Percentiles rank a stretch among this genome's conserved stretches.
Conservation (phyloP, 2,329 filamentous ascomycete genomes). For the Scolecobasidium constrictum region DNA sequence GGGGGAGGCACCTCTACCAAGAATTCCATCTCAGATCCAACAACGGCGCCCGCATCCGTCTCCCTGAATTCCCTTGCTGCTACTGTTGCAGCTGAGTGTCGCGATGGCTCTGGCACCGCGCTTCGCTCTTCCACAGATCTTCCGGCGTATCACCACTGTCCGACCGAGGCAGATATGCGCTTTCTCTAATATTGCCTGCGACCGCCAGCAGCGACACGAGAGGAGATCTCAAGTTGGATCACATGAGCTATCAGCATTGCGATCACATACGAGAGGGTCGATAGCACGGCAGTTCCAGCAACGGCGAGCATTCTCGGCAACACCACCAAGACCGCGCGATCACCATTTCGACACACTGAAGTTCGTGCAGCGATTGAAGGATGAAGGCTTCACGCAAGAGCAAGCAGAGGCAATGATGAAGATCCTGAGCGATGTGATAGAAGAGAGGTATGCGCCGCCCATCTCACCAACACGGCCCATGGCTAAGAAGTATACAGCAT, state of each 20-base stretch:
- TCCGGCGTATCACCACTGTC: neutral
- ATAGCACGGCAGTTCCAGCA: no score
- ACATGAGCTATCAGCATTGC: no score
- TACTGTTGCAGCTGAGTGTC: neutral
- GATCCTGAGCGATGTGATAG: constrained; percentile 89
- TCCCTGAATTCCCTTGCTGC: neutral
- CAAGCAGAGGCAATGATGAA: constrained; percentile 98
- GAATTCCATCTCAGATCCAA: neutral
- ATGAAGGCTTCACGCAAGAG: constrained; percentile 89
- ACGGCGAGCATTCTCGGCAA: constrained; percentile 51
- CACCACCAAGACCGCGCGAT: constrained; percentile 52
- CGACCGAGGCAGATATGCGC: no score
- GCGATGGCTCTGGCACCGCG: neutral
- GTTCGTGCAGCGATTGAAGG: constrained; percentile 82
- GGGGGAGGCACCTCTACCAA: neutral
- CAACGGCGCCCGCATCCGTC: neutral
- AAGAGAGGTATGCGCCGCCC: constrained; percentile 64
- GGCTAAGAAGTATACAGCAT: no score
- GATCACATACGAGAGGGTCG: no score
- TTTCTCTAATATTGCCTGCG: no score
- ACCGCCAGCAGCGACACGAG: no score
- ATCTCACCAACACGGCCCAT: no score
- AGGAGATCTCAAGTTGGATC: no score
- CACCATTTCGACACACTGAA: constrained; percentile 98
- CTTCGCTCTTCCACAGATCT: constrained; percentile 4